These are phyloP conservation scores for Abrus pulchellus DNA, from an alignment of 306 rosid species.

Conservation along the genomic window DNA sequence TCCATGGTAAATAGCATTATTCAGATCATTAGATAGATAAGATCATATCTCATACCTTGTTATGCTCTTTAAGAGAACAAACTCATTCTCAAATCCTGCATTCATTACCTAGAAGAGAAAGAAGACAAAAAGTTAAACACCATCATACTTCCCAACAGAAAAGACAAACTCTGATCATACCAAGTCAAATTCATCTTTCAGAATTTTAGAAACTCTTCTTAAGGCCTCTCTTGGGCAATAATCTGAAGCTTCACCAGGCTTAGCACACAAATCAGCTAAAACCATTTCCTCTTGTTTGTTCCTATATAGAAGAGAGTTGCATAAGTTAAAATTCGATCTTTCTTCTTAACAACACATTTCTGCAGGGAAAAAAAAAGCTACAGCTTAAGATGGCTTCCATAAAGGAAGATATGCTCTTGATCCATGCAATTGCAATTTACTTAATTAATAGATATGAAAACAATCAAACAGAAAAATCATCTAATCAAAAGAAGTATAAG, in stretches of 20 bases:
- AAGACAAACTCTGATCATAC: conserved; percentile 56
- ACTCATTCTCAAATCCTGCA: conserved; percentile 96
- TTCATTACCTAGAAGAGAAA: conserved; percentile 77
- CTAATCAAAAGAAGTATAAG: not conserved
- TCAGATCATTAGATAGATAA: conserved; percentile 33
- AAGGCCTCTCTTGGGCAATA: conserved; percentile 91
- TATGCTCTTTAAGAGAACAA: conserved; percentile 74
- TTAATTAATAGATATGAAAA: conserved; percentile 1
- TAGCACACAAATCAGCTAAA: conserved; percentile 74
- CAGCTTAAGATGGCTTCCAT: conserved; percentile 13
- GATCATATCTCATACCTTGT: conserved; percentile 64
- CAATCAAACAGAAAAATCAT: conserved; percentile 5
- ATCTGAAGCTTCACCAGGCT: conserved; percentile 89
- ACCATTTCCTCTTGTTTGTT: conserved; percentile 86
- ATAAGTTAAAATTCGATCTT: conserved; percentile 20
- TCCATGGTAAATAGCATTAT: not conserved
- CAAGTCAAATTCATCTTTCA: conserved; percentile 91
- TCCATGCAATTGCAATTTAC: conserved; percentile 18
- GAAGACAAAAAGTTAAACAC: conserved; percentile 40
- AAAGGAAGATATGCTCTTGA: not conserved
- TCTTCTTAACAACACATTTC: conserved; percentile 23
- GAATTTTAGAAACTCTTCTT: conserved; percentile 73
- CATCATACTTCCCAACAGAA: not conserved
- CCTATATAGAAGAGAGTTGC: conserved; percentile 61
- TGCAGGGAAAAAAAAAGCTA: not conserved